Percentiles rank a stretch among this genome's conserved stretches.
These are phyloP conservation scores for Xylaria cubensis DNA, from an alignment of 495 filamentous ascomycete species.

Conservation along the genomic window DNA sequence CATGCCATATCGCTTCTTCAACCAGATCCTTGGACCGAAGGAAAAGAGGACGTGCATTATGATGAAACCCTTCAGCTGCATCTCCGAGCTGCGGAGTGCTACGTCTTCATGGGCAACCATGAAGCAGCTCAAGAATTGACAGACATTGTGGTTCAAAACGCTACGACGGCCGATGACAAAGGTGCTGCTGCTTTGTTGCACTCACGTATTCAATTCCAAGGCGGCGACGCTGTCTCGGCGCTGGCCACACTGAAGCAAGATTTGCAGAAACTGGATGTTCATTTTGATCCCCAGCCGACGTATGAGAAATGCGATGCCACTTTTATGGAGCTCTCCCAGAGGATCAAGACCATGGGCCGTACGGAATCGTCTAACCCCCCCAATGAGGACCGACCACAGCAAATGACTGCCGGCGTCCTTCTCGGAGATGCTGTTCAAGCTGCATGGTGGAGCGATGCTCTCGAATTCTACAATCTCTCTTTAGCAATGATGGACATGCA, in stretches of 20 bases:
- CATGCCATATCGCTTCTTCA: conserved; percentile 80
- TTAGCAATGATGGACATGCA: conserved; percentile 75
- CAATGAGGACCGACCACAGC: conserved; percentile 56
- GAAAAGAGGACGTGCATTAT: conserved; percentile 74
- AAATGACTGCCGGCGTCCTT: conserved; percentile 74
- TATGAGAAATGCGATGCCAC: conserved; percentile 77
- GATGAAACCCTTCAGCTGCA: conserved; percentile 81
- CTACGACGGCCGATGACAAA: conserved; percentile 73
- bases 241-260: conserved; percentile 72
- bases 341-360: conserved; percentile 65
- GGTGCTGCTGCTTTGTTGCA: conserved; percentile 79
- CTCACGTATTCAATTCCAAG: conserved; percentile 75
- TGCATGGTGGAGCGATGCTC: conserved; percentile 80
- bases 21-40: conserved; percentile 76
- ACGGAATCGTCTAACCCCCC: conserved; percentile 60
- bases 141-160: conserved; percentile 67
- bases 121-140: conserved; percentile 69
- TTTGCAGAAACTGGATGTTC: conserved; percentile 68
- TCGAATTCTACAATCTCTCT: conserved; percentile 78
- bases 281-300: conserved; percentile 67
- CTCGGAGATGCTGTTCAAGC: conserved; percentile 78
- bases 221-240: conserved; percentile 70
- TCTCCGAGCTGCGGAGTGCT: conserved; percentile 79
- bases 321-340: conserved; percentile 66
- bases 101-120: conserved; percentile 74